Conservation (phyloP, 176 grass and related monocot species). For the Eleusine indica region DNA sequence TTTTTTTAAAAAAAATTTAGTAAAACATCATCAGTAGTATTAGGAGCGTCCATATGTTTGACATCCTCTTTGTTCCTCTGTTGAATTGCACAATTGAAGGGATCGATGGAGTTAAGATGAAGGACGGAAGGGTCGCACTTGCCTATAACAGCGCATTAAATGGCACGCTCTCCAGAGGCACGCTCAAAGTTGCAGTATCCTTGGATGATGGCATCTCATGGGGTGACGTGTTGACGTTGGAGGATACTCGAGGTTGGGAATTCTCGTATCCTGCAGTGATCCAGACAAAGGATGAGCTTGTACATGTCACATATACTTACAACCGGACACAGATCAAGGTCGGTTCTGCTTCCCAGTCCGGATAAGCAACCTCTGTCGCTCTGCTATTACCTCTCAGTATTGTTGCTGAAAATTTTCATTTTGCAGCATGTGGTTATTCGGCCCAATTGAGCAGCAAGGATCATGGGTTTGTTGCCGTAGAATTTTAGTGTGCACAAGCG, state of each 20-base stretch:
- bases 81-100: constrained; percentile 27
- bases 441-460: constrained; percentile 3
- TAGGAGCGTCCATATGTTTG: neutral
- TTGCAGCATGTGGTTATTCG: constrained; percentile 51
- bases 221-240: constrained; percentile 54
- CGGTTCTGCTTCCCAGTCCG: neutral
- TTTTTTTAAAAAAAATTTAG: neutral
- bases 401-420: constrained; percentile 10
- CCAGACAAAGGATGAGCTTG: constrained; percentile 46
- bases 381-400: neutral
- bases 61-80: neutral
- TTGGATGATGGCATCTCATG: constrained; percentile 55
- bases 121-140: constrained; percentile 50
- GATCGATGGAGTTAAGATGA: constrained; percentile 69
- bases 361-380: neutral
- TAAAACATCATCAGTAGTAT: neutral
- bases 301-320: constrained; percentile 67
- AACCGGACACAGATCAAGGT: constrained; percentile 64
- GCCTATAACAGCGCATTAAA: constrained; percentile 39
- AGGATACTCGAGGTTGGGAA: constrained; percentile 52
- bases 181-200: constrained; percentile 55
- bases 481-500: neutral
- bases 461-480: constrained; percentile 10
- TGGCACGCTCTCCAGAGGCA: constrained; percentile 51
- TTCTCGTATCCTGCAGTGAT: constrained; percentile 66